These are phyloP conservation scores for Brassica balearica DNA, from an alignment of 441 rosid genomes.

Conservation along the genomic window DNA sequence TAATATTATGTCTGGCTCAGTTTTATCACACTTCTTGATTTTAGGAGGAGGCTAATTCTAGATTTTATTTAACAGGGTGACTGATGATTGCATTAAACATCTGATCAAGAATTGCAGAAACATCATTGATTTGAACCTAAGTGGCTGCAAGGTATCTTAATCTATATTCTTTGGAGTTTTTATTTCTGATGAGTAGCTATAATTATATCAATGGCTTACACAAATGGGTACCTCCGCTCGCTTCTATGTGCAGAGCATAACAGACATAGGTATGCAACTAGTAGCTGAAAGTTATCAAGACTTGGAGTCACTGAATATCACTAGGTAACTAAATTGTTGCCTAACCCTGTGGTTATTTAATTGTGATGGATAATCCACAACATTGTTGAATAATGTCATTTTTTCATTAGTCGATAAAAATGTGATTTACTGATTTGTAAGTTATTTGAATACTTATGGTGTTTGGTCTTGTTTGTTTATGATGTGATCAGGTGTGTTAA, in stretches of 20 bases:
- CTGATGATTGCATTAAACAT: conserved; percentile 66
- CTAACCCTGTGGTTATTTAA: conserved; percentile 5
- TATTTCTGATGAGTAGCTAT: conserved; percentile 2
- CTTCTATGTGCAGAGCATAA: conserved; percentile 58
- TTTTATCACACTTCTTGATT: background rate
- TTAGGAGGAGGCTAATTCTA: conserved; percentile 21
- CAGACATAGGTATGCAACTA: conserved; percentile 74
- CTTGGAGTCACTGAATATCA: conserved; percentile 69
- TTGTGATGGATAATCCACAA: conserved; percentile 15
- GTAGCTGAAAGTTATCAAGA: conserved; percentile 73
- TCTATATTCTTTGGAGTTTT: background rate
- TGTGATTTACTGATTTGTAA: background rate
- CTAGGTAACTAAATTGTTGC: conserved; percentile 57
- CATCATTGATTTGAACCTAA: conserved; percentile 76
- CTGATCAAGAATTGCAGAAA: conserved; percentile 71
- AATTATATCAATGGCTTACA: conserved; percentile 9
- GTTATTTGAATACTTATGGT: conserved; percentile 8
- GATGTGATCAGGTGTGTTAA: conserved; percentile 71
- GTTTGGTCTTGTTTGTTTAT: conserved; percentile 27
- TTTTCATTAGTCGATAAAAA: background rate
- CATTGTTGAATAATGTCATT: conserved; percentile 15
- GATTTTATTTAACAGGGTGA: conserved; percentile 56
- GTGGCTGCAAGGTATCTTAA: conserved; percentile 85
- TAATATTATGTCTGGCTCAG: conserved; percentile 49
- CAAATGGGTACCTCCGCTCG: background rate